Evolutionary conservation across 306 rosid species (phyloP).

Genomic region (Acacia crassicarpa): DNA sequence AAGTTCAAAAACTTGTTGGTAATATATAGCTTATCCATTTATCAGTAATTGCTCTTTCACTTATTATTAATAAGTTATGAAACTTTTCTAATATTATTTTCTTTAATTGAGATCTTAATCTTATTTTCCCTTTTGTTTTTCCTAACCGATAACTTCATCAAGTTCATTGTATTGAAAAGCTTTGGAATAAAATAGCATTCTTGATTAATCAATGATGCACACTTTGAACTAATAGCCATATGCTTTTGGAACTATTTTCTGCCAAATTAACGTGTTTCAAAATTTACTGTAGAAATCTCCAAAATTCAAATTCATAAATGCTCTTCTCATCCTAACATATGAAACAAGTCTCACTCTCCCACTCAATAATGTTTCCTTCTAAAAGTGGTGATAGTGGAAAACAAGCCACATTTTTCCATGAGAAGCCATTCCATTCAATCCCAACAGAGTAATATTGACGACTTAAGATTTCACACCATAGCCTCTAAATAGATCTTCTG

Average conservation of each 20-base stretch:
- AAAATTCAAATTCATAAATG: neutral
- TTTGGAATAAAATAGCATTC: neutral
- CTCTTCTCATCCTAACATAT: neutral
- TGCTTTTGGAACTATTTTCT: neutral
- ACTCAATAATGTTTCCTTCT: neutral
- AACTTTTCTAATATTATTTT: too few species aligned
- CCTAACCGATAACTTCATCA: neutral
- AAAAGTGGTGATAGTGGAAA: slow-evolving; percentile 28
- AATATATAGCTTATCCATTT: too few species aligned
- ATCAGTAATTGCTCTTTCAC: too few species aligned
- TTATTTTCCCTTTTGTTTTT: too few species aligned
- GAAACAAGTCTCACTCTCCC: neutral
- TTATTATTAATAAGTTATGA: too few species aligned
- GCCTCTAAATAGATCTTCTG: neutral
- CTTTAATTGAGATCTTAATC: too few species aligned
- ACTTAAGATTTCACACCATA: slow-evolving; percentile 16
- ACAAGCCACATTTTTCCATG: slow-evolving; percentile 32
- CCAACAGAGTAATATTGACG: neutral
- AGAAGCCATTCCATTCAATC: slow-evolving; percentile 23
- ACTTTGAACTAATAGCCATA: neutral
- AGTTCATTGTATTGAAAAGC: neutral
- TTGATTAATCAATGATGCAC: neutral
- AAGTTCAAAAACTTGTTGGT: too few species aligned
- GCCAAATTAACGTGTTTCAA: slow-evolving; percentile 18
- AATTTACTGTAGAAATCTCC: neutral